These are phyloP conservation scores for Hypoxylon lenormandii DNA, from an alignment of 495 filamentous ascomycete species.

Conservation along the genomic window DNA sequence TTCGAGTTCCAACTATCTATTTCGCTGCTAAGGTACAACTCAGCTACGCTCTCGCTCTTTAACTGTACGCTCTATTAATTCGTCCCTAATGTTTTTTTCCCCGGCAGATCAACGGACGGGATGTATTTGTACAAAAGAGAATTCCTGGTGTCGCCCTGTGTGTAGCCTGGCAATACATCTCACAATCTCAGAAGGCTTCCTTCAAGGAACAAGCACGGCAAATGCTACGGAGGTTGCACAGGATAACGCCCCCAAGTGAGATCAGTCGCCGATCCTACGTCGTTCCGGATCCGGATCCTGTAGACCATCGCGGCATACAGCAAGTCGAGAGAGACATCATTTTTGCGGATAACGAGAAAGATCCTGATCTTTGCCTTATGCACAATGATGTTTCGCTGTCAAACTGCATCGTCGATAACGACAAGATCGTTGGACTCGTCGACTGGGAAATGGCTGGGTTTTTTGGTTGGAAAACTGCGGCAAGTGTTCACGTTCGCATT, in stretches of 20 bases:
- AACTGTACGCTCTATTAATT: conserved; percentile 4
- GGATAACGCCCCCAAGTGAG: conserved; percentile 14
- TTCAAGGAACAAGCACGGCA: conserved; percentile 59
- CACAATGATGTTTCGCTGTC: conserved; percentile 58
- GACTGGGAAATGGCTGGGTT: conserved; percentile 62
- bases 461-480: conserved; percentile 56
- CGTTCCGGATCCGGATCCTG: conserved; percentile 52
- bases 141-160: conserved; percentile 57
- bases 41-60: conserved; percentile 18
- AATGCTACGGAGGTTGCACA: conserved; percentile 41
- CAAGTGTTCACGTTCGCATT: conserved; percentile 51
- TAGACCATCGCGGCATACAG: conserved; percentile 18
- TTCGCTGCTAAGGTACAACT: conserved; percentile 56
- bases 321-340: conserved; percentile 50
- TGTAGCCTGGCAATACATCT: conserved; percentile 62
- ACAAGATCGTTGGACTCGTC: conserved; percentile 56
- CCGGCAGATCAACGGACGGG: conserved; percentile 54
- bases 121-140: conserved; percentile 59
- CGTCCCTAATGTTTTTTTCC: conserved; percentile 41
- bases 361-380: conserved; percentile 54
- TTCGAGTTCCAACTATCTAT: conserved; percentile 61
- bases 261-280: conserved; percentile 50
- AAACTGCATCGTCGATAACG: conserved; percentile 58
- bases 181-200: conserved; percentile 51
- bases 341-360: conserved; percentile 46